These are phyloP conservation scores for Hygrophoropsis aurantiaca DNA, from an alignment of 768 basidiomycete species.

Conservation along the genomic window DNA sequence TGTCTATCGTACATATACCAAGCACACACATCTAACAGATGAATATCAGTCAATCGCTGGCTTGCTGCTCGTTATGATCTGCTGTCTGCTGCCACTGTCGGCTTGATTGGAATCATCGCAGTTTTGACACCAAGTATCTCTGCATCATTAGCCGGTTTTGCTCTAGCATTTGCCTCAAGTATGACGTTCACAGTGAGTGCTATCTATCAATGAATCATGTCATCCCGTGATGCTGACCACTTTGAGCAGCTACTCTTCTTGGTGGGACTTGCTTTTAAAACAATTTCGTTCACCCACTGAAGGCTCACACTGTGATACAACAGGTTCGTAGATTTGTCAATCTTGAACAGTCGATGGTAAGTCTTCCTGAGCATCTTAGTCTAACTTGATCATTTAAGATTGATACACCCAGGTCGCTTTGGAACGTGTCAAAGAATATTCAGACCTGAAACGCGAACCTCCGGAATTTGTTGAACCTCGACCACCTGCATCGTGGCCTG, in stretches of 20 bases:
- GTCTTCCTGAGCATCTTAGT: conserved; percentile 3
- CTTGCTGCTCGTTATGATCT: conserved; percentile 85
- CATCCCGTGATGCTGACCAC: conserved; percentile 15
- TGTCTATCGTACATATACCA: not conserved
- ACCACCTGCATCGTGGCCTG: conserved; percentile 81
- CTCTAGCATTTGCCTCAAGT: conserved; percentile 78
- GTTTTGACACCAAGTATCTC: conserved; percentile 72
- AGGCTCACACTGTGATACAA: not conserved
- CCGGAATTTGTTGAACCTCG: conserved; percentile 85
- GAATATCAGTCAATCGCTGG: conserved; percentile 79
- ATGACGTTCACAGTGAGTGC: conserved; percentile 63
- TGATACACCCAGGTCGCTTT: conserved; percentile 59
- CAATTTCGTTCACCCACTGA: not conserved
- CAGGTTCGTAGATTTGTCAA: conserved; percentile 80
- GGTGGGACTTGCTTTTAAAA: conserved; percentile 31
- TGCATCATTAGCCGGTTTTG: conserved; percentile 84
- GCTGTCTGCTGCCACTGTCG: conserved; percentile 68
- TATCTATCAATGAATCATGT: not conserved
- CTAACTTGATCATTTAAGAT: not conserved
- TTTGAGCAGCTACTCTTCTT: conserved; percentile 53
- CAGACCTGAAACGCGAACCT: conserved; percentile 73
- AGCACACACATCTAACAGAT: conserved; percentile 7
- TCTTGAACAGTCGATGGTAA: conserved; percentile 89
- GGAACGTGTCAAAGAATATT: conserved; percentile 91
- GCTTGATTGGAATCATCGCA: conserved; percentile 65